These are phyloP conservation scores for Sclerotiophoma versabilis DNA, from an alignment of 2,329 filamentous ascomycete species.

Conservation along the genomic window DNA sequence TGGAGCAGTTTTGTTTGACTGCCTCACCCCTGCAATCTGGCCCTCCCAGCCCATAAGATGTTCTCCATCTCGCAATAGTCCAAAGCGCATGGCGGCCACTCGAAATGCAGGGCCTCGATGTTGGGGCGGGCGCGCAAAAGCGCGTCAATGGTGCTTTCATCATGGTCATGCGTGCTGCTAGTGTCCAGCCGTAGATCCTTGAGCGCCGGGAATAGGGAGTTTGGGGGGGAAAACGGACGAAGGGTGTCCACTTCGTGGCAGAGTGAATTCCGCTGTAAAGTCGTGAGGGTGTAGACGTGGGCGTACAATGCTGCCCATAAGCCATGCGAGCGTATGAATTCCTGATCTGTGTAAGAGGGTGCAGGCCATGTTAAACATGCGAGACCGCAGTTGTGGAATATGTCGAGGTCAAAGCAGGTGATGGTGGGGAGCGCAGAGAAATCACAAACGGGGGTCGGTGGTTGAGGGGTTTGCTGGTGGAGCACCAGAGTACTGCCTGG, in stretches of 20 bases:
- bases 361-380: neutral
- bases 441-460: neutral
- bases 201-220: neutral
- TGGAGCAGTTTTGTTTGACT: neutral
- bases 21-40: neutral
- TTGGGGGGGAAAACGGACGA: neutral
- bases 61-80: neutral
- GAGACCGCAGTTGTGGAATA: neutral
- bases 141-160: neutral
- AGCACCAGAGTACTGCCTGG: too few species aligned
- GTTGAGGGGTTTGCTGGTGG: too few species aligned
- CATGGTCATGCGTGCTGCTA: neutral
- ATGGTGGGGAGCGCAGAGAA: neutral
- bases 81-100: neutral
- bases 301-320: constrained; percentile 2
- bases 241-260: neutral
- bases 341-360: neutral
- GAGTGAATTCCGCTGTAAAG: neutral
- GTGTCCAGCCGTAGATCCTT: neutral
- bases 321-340: neutral
- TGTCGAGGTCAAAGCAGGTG: neutral
- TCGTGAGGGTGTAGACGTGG: neutral
- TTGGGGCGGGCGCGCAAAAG: neutral
- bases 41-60: neutral
- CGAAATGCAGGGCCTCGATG: neutral